A percentile compares a stretch with the other conserved stretches of the same genome.
phyloP scores from a whole-genome alignment of 1,139 yeast species.

The Nakaseomyces sp. region DNA sequence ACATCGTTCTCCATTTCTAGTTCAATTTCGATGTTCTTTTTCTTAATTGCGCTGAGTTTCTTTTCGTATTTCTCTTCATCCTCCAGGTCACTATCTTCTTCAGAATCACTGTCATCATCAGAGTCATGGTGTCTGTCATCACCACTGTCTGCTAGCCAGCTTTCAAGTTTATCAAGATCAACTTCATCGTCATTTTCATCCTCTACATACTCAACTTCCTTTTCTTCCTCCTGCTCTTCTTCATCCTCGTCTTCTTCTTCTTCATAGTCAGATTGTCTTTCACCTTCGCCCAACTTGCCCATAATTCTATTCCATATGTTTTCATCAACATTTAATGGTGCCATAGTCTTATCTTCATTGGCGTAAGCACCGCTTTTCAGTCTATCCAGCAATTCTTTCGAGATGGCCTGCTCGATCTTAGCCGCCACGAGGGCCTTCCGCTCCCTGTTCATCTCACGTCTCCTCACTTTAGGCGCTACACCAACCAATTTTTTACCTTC shows the following conservation, averaged over 20 bases:
- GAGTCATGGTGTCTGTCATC: slow-evolving; percentile 31
- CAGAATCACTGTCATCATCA: slow-evolving; percentile 21
- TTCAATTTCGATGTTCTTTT: slow-evolving; percentile 69
- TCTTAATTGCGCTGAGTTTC: slow-evolving; percentile 35
- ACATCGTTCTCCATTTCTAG: slow-evolving; percentile 49
- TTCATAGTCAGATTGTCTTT: slow-evolving; percentile 50
- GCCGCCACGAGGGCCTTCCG: slow-evolving; percentile 96
- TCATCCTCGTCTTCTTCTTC: slow-evolving; percentile 47
- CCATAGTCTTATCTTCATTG: slow-evolving; percentile 42
- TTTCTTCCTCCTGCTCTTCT: slow-evolving; percentile 57
- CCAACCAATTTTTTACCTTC: slow-evolving; percentile 92
- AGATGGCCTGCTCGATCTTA: slow-evolving; percentile 90
- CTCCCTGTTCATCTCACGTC: slow-evolving; percentile 90
- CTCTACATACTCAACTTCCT: slow-evolving; percentile 77
- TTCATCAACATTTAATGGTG: slow-evolving; percentile 89
- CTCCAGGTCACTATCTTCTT: slow-evolving; percentile 31
- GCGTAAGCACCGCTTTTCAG: slow-evolving; percentile 97
- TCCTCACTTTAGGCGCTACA: slow-evolving; percentile 82
- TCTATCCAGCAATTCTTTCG: slow-evolving; percentile 86
- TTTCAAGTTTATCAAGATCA: slow-evolving; percentile 84
- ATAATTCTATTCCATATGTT: slow-evolving; percentile 90
- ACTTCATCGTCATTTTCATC: slow-evolving; percentile 85
- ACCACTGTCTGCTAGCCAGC: slow-evolving; percentile 63
- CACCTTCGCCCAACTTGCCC: slow-evolving; percentile 59
- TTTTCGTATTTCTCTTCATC: slow-evolving; percentile 36